Percentiles rank a stretch among this genome's conserved stretches.
These are phyloP conservation scores for Trichoderma cornu-damae DNA, from an alignment of 2,329 filamentous ascomycete genomes.

Conservation along the genomic window DNA sequence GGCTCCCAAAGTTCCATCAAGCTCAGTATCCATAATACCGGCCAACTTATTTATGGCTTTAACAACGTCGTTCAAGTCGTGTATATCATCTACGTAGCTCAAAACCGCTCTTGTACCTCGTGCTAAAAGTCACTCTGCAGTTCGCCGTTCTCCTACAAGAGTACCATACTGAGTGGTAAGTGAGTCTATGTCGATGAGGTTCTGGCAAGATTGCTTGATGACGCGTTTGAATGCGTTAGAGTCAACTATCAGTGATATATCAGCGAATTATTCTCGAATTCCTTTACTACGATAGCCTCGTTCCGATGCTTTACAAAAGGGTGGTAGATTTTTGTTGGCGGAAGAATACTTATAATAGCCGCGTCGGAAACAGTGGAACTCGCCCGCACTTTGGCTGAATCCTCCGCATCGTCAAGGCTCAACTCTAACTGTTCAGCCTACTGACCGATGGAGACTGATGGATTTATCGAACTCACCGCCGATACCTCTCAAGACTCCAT, in stretches of 20 bases:
- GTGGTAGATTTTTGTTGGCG: background rate
- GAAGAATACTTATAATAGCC: background rate
- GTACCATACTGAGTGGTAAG: background rate
- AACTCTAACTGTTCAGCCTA: background rate
- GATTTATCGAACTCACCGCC: background rate
- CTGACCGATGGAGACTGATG: constrained; percentile 5
- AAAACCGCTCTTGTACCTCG: background rate
- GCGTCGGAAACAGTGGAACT: constrained; percentile 13
- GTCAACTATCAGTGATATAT: background rate
- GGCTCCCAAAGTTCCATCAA: background rate
- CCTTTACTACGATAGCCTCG: too few species aligned
- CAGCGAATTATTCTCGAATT: background rate
- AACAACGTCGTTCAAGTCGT: background rate
- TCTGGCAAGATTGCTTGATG: background rate
- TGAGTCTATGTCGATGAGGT: background rate
- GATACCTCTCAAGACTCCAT: background rate
- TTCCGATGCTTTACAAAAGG: background rate
- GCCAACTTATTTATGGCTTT: background rate
- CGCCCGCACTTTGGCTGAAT: constrained; percentile 1
- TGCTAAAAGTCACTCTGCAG: background rate
- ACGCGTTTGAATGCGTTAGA: background rate
- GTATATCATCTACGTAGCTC: background rate
- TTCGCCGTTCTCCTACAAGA: background rate
- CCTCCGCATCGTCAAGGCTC: constrained; percentile 8
- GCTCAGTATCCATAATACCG: background rate